Evolutionary conservation across 768 basidiomycete species (phyloP), one percentile per base, ranked within the genome.

Genomic region (Podaxis pistillaris): DNA sequence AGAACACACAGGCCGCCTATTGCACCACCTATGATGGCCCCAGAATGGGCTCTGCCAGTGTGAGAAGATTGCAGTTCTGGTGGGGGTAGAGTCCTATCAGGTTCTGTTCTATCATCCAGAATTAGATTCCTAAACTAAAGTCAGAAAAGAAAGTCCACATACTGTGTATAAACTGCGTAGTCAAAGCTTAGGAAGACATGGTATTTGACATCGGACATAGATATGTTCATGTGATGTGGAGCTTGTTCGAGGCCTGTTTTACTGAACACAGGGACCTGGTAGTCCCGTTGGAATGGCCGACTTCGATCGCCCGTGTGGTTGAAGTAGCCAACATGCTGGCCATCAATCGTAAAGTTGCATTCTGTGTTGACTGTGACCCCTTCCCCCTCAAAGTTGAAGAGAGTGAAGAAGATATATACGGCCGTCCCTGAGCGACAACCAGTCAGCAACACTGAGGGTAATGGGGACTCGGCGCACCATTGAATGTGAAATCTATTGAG

Each of bases 371-470:
- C 65, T 0, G 69, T 67, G 13, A 66, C 63, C 1, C 63, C 65
- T 12, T 66, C 55, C 13, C 70, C 73, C 13, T 62, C 64, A 53
- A 67, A 64, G 62, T 78, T 77, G n/a, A 74, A 72, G 11, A 77
- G 75, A 33, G 78, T 74, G 47, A 79, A 77, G 57, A 71, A 79
- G 17, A 78, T 72, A 57, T 77, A 76, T 4, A 79, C 69, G 0
- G 76, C 76, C 24, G 72, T 74, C 12, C 78, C 78, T 49, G 19
- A 19, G 41, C 6, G 11, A 13, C 26, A 47, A 4, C 8, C 8
- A 7, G 17, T 55, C 13, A n/a, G 53, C 17, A 17, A 47, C 44
- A 11, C n/a, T 30, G 24, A 46, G 44, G 15, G 28, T 47, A 12
- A 47, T 58, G n/a, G 33, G 38, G 7, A 41, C 19, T 56, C 8